These are phyloP conservation scores for Lactarius hengduanensis DNA, from an alignment of 768 basidiomycete species.

Conservation along the genomic window DNA sequence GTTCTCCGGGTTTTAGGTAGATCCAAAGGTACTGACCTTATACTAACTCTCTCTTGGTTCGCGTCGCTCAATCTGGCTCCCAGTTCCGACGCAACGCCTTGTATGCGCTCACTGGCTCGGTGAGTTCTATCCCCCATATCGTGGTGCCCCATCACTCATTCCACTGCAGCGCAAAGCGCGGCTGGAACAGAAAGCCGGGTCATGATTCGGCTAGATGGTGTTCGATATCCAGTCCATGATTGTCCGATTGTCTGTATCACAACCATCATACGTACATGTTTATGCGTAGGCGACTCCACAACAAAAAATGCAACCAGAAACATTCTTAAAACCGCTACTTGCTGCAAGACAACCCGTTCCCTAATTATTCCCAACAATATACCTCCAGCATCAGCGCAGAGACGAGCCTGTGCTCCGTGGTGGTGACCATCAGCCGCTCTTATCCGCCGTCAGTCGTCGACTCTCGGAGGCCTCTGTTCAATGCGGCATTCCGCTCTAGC, in stretches of 20 bases:
- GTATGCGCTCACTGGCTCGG: conserved; percentile 71
- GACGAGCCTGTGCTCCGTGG: not conserved
- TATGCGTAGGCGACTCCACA: conserved; percentile 26
- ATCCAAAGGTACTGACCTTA: conserved; percentile 58
- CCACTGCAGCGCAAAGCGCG: conserved; percentile 61
- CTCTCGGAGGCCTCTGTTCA: conserved; percentile 19
- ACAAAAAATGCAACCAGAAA: conserved; percentile 33
- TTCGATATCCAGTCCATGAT: conserved; percentile 11
- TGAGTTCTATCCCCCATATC: conserved; percentile 39
- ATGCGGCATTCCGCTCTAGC: conserved; percentile 25
- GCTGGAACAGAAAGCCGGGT: conserved; percentile 53
- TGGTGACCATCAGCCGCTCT: not conserved
- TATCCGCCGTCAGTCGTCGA: conserved; percentile 17
- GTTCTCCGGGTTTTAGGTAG: conserved; percentile 51
- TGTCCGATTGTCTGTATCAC: conserved; percentile 22
- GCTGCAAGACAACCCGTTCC: not conserved
- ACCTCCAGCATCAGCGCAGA: not conserved
- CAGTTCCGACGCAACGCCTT: conserved; percentile 87
- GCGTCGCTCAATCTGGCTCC: conserved; percentile 13
- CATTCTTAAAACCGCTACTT: conserved; percentile 5
- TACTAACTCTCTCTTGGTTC: conserved; percentile 8
- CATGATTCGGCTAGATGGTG: conserved; percentile 33
- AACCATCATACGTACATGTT: conserved; percentile 22
- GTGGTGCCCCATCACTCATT: conserved; percentile 10
- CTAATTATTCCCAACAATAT: not conserved